Base-by-base conservation (phyloP, 805 yeast species). In the Zygosaccharomyces rouxii region DNA sequence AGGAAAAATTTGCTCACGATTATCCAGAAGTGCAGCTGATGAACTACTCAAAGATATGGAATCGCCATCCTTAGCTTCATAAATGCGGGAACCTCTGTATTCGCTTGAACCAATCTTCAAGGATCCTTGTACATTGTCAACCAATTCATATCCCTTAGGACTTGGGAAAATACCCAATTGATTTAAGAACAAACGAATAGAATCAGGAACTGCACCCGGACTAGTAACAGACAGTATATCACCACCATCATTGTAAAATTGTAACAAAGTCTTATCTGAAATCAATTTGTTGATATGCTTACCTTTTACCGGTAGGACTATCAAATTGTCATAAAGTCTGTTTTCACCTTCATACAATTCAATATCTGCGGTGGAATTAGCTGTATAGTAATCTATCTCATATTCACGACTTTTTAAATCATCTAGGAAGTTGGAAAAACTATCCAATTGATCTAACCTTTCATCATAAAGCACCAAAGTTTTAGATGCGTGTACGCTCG, bases 121-220 rank as follows among this genome's bases (percentile, higher is more conserved):
- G 6, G 47, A 42, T 23, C 59, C 56, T 49, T 66, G 62, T 69
- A 88, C 88, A 65, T 85, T 83, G 66, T 89, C 96, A 6, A 75
- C 65, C 38, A 84, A 70, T 46, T 71, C 66, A 64, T 79, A 81
- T 44, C 80, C 83, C 62, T 80, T 85, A 50, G 96, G 95, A 42
- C 94, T 78, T 49, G 97, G 86, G 59, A 74, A 79, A 44, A 94
- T 82, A 28, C 97, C 99, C 55, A 90, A 69, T 63, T 90, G 89
- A 59, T 81, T 79, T 55, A 88, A 76, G 58, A 85, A 83, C 2
- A 77, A 70, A 51, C 88, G 79, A 29, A 85, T 68, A 16, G 83
- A 78, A 22, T 85, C 87, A 35, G 84, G 79, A 13, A 75, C 60
- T 14, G 77, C 78, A 7, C 58, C 54, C 19, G 83, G 77, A 33